Evolutionary conservation across 371 early-diverging fungal species (phyloP).

Genomic region (Haplosporangium sp.): DNA sequence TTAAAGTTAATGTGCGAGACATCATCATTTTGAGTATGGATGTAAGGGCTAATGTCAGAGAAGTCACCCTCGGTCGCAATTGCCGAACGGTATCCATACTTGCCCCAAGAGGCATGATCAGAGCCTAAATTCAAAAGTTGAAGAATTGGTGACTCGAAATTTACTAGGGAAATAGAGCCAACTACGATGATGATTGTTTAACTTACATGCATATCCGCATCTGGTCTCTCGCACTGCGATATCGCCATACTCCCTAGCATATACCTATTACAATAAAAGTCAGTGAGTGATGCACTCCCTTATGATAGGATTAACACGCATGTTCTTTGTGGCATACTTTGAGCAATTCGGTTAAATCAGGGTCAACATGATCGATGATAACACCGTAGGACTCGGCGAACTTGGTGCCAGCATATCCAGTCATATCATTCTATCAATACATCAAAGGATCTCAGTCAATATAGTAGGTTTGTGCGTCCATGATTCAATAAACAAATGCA

Average conservation of each 20-base stretch:
- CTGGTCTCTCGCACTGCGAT: slow-evolving; percentile 68
- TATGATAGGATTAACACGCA: not conserved
- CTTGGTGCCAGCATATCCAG: slow-evolving; percentile 81
- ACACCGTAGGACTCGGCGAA: slow-evolving; percentile 79
- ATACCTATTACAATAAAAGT: slow-evolving; percentile 18
- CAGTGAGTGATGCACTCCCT: not conserved
- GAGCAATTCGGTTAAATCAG: slow-evolving; percentile 77
- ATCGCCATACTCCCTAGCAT: slow-evolving; percentile 58
- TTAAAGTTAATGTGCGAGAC: slow-evolving; percentile 81
- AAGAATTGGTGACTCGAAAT: not conserved
- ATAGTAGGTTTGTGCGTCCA: not conserved
- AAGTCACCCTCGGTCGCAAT: slow-evolving; percentile 90
- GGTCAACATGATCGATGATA: slow-evolving; percentile 84
- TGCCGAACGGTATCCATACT: slow-evolving; percentile 86
- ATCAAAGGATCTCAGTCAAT: not conserved
- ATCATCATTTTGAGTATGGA: slow-evolving; percentile 83
- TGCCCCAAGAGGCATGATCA: slow-evolving; percentile 94
- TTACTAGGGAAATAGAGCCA: not conserved
- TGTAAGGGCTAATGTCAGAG: slow-evolving; percentile 68
- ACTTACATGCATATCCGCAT: slow-evolving; percentile 78
- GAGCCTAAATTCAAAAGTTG: slow-evolving; percentile 44
- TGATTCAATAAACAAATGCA: not conserved
- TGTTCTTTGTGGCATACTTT: slow-evolving; percentile 6
- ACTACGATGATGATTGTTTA: not conserved
- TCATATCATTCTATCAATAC: slow-evolving; percentile 74